Evolutionary conservation across 192 early-diverging fungal species (phyloP), one percentile per base, ranked within the genome.

Genomic region (Paraglomus brasilianum): DNA sequence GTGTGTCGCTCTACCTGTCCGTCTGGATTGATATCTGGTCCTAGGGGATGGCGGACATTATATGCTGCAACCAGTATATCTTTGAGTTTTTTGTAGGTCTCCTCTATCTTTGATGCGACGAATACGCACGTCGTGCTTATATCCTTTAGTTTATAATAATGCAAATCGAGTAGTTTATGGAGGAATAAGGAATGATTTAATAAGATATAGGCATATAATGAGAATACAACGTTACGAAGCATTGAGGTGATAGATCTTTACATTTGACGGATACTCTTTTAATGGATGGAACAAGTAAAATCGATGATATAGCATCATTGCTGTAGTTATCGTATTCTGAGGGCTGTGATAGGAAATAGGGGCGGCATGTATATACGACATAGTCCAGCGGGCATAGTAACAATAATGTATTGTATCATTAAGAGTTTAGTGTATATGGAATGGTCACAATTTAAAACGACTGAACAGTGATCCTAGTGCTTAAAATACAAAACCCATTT

Each of bases 51-150:
- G 40, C 75, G 59, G n/a, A 83, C 73, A 39, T 76, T 72, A 42
- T 85, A 86, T 0, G 85, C 84, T 38, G 80, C 83, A 4, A 90
- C 78, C 47, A 91, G 79, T 6, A 95, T 88, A 63, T 95, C 93
- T 60, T 89, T 87, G 21, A 91, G 75, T 60, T 89, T 90, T 63
- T 95, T 95, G 50, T 89, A 86, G 0, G 92, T 93, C 53, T 95
- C 93, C 56, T 95, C 92, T 63, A 93, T 88, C 66, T 95, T 95
- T 48, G 86, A 88, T 4, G 90, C 89, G 1, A 93, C 88, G 73
- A 93, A 91, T 21, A 93, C 67, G 65, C 88, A 91, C 5, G 91
- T 85, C 1, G 83, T 78, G 55, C 84, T 80, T 41, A 91, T 67
- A 70, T 86, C 83, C 80, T 85, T 46, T 50, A 69, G 40, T 30